These are phyloP conservation scores for Colletotrichum graminicola DNA, from an alignment of 2,329 filamentous ascomycete genomes.

Conservation along the genomic window DNA sequence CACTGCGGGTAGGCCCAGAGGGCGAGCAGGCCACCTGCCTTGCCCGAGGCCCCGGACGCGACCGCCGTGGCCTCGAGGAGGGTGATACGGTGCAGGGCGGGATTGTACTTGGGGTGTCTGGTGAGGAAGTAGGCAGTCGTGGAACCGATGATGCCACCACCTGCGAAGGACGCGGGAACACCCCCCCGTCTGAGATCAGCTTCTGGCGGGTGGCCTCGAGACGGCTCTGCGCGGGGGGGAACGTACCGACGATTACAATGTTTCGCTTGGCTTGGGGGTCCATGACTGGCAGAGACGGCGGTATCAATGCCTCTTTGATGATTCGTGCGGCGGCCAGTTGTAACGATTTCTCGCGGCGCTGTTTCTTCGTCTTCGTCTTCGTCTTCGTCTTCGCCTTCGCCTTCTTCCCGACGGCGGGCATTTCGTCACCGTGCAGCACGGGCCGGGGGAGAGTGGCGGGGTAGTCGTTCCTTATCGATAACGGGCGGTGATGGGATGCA, in stretches of 20 bases:
- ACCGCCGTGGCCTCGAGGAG: constrained; percentile 88
- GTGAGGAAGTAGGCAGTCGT: constrained; percentile 94
- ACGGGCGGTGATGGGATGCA: constrained; percentile 1
- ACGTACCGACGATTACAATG: constrained; percentile 65
- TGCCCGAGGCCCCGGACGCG: constrained; percentile 93
- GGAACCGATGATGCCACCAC: constrained; percentile 92
- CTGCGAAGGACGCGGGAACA: constrained; percentile 57
- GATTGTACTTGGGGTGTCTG: constrained; percentile 84
- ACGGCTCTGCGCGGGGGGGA: neutral
- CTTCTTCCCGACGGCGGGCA: constrained; percentile 35
- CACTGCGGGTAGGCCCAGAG: constrained; percentile 90
- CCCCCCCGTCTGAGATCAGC: constrained; percentile 21
- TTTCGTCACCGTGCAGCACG: constrained; percentile 36
- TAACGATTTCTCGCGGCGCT: constrained; percentile 11
- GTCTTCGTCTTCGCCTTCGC: neutral
- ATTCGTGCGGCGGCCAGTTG: constrained; percentile 12
- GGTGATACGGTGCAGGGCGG: constrained; percentile 80
- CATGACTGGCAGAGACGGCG: constrained; percentile 25
- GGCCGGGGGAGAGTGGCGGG: constrained; percentile 9
- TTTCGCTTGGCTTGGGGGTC: constrained; percentile 51
- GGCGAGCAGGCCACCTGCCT: constrained; percentile 90
- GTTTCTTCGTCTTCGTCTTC: constrained; percentile 25
- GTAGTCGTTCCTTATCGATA: constrained; percentile 39
- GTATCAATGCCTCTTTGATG: constrained; percentile 21
- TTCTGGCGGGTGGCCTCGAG: neutral